Base-by-base conservation (phyloP, 345 rosid genomes). In the Euphorbia lathyris region DNA sequence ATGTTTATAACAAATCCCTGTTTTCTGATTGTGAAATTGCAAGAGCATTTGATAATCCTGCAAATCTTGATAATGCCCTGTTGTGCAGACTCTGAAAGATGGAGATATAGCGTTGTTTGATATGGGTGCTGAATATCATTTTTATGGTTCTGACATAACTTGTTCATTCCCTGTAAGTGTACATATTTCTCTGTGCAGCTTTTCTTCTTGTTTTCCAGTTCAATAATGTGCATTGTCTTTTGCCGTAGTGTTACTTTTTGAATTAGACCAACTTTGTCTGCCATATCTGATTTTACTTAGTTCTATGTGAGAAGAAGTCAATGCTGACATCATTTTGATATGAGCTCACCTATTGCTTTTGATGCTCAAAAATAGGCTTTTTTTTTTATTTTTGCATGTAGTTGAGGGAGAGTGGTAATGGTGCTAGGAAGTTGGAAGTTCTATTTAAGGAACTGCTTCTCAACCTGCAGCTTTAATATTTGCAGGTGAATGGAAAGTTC, bases 21-120 rank as follows among this genome's bases (percentile, higher is more conserved):
- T 55, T 53, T 5, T 52, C 43, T 7, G 26, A 19, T 20, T 53
- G 56, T 4, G 9, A 42, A 53, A 11, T 56, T 65, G 52, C 26
- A 65, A 65, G 69, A 57, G 16, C 58, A 43, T 32, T 34, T 57
- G 23, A 43, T 38, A 7, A 50, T 19, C 27, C 51, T 40, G 40
- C 27, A 60, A 43, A 50, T 30, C 63, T 68, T 40, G 29, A 9
- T 30, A 29, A 45, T 58, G 42, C 26, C 27, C 56, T 69, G 16
- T 6, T 63, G 30, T 86, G 76, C 91, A 93, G 98, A 88, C 73
- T 66, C 78, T 93, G 62, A 72, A 81, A 81, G 94, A 91, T 83
- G 97, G 97, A 76, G 96, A 89, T 75, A 83, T 91, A 87, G 94
- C 97, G 67, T 86, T 93, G 83, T 86, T 93, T 75, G 98, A 93